Percentiles rank a stretch among this genome's conserved stretches.
These are phyloP conservation scores for Lentinula raphanica DNA, from an alignment of 768 basidiomycete genomes.

Conservation along the genomic window DNA sequence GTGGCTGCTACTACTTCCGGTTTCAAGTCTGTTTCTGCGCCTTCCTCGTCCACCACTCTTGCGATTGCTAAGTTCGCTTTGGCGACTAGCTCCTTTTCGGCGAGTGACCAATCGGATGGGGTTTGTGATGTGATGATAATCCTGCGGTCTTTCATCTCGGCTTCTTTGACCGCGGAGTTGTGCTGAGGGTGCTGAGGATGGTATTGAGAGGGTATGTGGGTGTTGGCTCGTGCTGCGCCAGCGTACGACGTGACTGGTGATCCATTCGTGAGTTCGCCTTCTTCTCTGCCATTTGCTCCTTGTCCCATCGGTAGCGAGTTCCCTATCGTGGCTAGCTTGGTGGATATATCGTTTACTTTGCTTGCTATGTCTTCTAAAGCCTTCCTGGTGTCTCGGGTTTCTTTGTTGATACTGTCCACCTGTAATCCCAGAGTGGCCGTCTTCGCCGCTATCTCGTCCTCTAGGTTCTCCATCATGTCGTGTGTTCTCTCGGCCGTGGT, in stretches of 20 bases:
- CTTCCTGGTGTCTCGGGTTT: neutral
- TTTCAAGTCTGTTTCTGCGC: neutral
- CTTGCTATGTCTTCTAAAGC: neutral
- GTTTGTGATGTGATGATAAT: neutral
- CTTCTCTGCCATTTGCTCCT: neutral
- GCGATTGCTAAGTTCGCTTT: neutral
- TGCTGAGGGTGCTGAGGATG: neutral
- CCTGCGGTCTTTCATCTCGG: neutral
- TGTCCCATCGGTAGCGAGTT: neutral
- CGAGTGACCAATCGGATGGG: neutral
- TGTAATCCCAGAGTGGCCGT: neutral
- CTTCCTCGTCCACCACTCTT: neutral
- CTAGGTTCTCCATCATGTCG: neutral
- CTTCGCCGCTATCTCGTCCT: neutral
- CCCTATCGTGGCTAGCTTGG: neutral
- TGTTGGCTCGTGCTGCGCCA: neutral
- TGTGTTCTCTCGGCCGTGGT: neutral
- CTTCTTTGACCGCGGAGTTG: neutral
- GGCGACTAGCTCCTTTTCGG: neutral
- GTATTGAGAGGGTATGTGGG: neutral
- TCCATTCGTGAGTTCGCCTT: neutral
- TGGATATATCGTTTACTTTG: neutral
- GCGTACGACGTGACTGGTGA: neutral
- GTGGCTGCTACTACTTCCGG: neutral
- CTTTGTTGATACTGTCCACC: neutral